phyloP scores from a whole-genome alignment of 2,329 filamentous ascomycete genomes.

The Hymenoscyphus fraxineus region DNA sequence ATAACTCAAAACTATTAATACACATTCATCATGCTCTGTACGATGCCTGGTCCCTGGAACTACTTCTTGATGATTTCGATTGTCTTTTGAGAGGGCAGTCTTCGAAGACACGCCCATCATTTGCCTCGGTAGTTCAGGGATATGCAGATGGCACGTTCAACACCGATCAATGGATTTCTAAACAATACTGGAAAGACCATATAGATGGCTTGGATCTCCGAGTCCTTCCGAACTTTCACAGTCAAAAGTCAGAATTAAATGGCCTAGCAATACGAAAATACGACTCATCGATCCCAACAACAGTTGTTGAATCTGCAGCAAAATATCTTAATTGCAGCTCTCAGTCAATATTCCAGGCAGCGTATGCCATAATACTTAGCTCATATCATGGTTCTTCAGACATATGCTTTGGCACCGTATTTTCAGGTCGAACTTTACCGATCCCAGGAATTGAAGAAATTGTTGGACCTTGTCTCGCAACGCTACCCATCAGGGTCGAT shows the following conservation, averaged over 20 bases:
- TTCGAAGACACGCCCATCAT: slow-evolving; percentile 49
- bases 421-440: slow-evolving; percentile 75
- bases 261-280: slow-evolving; percentile 31
- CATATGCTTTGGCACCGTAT: slow-evolving; percentile 72
- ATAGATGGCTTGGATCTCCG: slow-evolving; percentile 54
- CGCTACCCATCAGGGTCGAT: slow-evolving; percentile 68
- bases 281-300: slow-evolving; percentile 33
- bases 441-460: slow-evolving; percentile 66
- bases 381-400: slow-evolving; percentile 62
- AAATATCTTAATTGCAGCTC: slow-evolving; percentile 41
- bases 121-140: slow-evolving; percentile 54
- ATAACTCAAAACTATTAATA: slow-evolving; percentile 33
- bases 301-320: slow-evolving; percentile 26
- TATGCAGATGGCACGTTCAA: slow-evolving; percentile 36
- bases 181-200: slow-evolving; percentile 67
- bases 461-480: slow-evolving; percentile 75
- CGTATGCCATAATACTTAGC: slow-evolving; percentile 62
- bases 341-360: slow-evolving; percentile 74
- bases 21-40: slow-evolving; percentile 80
- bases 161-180: slow-evolving; percentile 40
- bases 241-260: slow-evolving; percentile 30
- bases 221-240: slow-evolving; percentile 56
- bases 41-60: slow-evolving; percentile 88
- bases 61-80: slow-evolving; percentile 65
- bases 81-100: slow-evolving; percentile 34